Percentiles rank a stretch among this genome's conserved stretches.
Evolutionary conservation across 208 protist genomes (phyloP).

Genomic region (Acanthamoeba quina): DNA sequence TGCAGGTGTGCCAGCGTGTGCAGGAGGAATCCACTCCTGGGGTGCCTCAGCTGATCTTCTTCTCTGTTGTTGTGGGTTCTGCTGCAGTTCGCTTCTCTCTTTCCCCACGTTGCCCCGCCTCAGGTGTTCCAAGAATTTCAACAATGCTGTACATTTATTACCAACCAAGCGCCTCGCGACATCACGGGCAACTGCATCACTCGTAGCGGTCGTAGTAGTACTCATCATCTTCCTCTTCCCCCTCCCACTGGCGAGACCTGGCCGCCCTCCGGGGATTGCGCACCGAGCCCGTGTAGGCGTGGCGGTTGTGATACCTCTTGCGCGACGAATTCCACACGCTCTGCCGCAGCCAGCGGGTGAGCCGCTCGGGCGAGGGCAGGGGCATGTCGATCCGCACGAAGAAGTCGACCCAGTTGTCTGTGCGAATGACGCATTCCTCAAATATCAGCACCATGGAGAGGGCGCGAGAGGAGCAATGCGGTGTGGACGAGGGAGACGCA

Average conservation of each 20-base stretch:
- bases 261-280: not conserved
- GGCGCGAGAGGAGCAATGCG: not conserved
- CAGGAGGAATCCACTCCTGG: too few species aligned
- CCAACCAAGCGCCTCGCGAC: too few species aligned
- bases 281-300: not conserved
- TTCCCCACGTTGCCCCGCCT: not conserved
- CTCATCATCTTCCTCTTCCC: not conserved
- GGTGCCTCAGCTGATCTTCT: not conserved
- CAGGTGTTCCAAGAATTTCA: not conserved
- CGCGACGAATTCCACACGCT: slow-evolving; percentile 7
- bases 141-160: not conserved
- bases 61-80: not conserved
- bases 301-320: slow-evolving; percentile 38
- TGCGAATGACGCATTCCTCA: too few species aligned
- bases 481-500: not conserved
- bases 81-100: not conserved
- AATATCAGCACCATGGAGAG: not conserved
- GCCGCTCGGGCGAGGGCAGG: not conserved
- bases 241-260: not conserved
- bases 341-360: slow-evolving; percentile 22
- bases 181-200: too few species aligned
- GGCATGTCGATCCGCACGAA: not conserved
- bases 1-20: too few species aligned
- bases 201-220: slow-evolving; percentile 1
- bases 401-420: slow-evolving; percentile 47